Evolutionary conservation across 2,329 filamentous ascomycete species (phyloP).

Genomic region (Arthroderma sp.): DNA sequence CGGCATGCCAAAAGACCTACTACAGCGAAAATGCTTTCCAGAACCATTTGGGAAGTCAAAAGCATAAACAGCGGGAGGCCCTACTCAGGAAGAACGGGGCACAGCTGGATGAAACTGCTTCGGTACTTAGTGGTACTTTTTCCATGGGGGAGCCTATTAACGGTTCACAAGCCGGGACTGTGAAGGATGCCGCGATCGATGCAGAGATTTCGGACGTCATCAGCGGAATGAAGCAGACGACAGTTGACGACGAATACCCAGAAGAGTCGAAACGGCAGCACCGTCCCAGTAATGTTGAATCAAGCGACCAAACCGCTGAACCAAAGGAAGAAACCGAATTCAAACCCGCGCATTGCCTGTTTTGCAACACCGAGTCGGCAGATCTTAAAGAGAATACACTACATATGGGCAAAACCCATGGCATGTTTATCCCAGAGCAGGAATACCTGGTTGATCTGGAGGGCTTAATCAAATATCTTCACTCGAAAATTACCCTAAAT

Average conservation of each 20-base stretch:
- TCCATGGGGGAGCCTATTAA: constrained; percentile 69
- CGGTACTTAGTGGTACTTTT: constrained; percentile 70
- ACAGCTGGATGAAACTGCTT: constrained; percentile 56
- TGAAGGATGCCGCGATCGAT: constrained; percentile 39
- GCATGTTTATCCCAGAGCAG: constrained; percentile 91
- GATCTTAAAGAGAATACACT: constrained; percentile 60
- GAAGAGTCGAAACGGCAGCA: constrained; percentile 24
- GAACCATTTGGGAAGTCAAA: constrained; percentile 83
- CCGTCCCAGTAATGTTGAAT: constrained; percentile 28
- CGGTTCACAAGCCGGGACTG: constrained; percentile 16
- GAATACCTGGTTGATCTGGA: constrained; percentile 70
- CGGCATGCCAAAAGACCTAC: constrained; percentile 78
- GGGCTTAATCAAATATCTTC: constrained; percentile 64
- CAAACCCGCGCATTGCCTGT: constrained; percentile 52
- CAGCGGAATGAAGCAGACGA: constrained; percentile 59
- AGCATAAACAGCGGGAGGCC: constrained; percentile 62
- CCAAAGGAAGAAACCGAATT: constrained; percentile 27
- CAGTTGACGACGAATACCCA: constrained; percentile 38
- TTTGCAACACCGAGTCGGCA: constrained; percentile 79
- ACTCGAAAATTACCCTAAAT: constrained; percentile 64
- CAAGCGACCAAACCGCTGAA: constrained; percentile 16
- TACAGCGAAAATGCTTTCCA: constrained; percentile 92
- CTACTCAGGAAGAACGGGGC: constrained; percentile 32
- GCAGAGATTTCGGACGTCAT: constrained; percentile 64
- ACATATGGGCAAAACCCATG: constrained; percentile 87